Evolutionary conservation across 768 basidiomycete species (phyloP), one percentile per base, ranked within the genome.

Genomic region (Tricholoma furcatifolium): DNA sequence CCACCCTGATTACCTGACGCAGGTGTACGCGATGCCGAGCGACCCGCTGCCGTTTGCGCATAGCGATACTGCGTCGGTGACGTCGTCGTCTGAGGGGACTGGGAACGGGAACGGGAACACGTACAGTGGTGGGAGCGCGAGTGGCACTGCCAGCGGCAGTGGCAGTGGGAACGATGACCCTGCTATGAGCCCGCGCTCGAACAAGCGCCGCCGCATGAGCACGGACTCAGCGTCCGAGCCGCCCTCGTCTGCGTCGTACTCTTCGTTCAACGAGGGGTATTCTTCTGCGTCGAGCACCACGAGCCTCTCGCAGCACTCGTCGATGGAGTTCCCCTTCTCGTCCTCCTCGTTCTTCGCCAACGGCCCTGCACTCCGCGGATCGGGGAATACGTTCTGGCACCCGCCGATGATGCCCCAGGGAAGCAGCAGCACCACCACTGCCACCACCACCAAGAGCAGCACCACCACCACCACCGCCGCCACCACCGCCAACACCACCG

Each of bases 191-290:
- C 74, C 75, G 10, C 75, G 88, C 31, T 76, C 72, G 27, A 79
- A 68, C 56, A 92, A 91, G 67, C 80, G 87, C 4, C 75, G 88
- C 11, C 72, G 88, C 48, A 85, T 90, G 88, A 88, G 87, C 72
- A 74, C 77, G 0, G 74, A 74, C 60, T 77, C 77, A 10, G 76
- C 67, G 18, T 76, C 66, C 23, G 81, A 74, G 70, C 82, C 79
- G 34, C 81, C 76, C 46, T 84, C 81, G 3, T 84, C 83, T 2
- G 85, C 88, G 3, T 86, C 84, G 2, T 87, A 75, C 63, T 74
- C 76, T 11, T 84, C 83, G 2, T 87, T 80, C 58, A 73, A 73
- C 39, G 84, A 86, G 52, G 79, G 82, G 6, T 87, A 79, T 66
- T 79, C 81, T 11, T 78, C 82, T 2, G 47, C 59, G 1, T 54